These are phyloP conservation scores for Colletotrichum musae DNA, from an alignment of 2,329 filamentous ascomycete species.

Conservation along the genomic window DNA sequence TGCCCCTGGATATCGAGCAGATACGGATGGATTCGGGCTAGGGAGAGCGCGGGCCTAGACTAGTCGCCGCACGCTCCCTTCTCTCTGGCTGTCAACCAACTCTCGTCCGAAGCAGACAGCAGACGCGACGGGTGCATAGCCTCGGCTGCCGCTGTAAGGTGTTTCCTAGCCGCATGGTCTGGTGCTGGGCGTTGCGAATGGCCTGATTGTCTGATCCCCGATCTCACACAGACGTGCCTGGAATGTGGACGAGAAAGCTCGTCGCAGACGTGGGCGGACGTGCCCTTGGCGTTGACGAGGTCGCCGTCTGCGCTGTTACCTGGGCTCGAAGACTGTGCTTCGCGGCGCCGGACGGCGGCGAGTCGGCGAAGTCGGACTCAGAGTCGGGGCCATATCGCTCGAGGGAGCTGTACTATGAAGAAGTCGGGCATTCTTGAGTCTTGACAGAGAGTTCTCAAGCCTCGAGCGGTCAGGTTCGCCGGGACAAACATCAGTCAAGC, in stretches of 20 bases:
- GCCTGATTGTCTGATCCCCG: slow-evolving; percentile 31
- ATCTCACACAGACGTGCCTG: slow-evolving; percentile 19
- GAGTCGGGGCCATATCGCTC: not conserved
- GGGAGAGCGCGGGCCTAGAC: slow-evolving; percentile 24
- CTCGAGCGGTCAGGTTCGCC: not conserved
- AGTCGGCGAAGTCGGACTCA: not conserved
- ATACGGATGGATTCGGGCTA: slow-evolving; percentile 1
- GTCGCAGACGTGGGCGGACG: not conserved
- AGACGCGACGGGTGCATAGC: slow-evolving; percentile 9
- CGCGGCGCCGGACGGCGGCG: not conserved
- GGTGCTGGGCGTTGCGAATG: slow-evolving; percentile 16
- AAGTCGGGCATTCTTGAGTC: not conserved
- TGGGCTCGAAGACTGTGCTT: too few relatives aligned
- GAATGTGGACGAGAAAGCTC: slow-evolving; percentile 8
- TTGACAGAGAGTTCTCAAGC: not conserved
- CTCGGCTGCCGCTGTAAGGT: slow-evolving; percentile 17
- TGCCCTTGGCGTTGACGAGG: not conserved
- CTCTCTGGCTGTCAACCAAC: slow-evolving; percentile 26
- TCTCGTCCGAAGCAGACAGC: slow-evolving; percentile 17
- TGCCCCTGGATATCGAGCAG: slow-evolving; percentile 1
- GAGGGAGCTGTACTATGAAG: too few relatives aligned
- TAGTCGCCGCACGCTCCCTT: slow-evolving; percentile 23
- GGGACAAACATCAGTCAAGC: not conserved
- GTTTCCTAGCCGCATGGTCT: slow-evolving; percentile 5
- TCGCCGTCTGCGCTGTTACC: not conserved